phyloP scores from a whole-genome alignment of 2,329 filamentous ascomycete species.

The Whalleya microplaca region DNA sequence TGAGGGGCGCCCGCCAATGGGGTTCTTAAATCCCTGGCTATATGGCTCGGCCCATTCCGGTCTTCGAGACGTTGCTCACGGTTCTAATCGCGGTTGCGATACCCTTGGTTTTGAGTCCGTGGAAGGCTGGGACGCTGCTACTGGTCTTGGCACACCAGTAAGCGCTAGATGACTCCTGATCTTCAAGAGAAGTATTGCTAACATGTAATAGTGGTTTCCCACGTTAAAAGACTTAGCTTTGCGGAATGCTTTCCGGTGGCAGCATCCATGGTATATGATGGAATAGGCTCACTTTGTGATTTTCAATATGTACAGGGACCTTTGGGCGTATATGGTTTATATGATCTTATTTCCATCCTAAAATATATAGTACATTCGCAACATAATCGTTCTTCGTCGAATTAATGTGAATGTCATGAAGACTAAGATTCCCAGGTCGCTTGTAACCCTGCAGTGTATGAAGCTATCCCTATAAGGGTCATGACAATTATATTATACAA shows the following conservation, averaged over 20 bases:
- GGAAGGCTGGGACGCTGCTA: conserved; percentile 27
- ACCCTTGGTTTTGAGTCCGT: not conserved
- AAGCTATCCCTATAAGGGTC: too few species aligned
- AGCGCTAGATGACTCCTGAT: not conserved
- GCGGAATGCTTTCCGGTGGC: not conserved
- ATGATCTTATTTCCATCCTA: too few species aligned
- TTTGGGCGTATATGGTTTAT: too few species aligned
- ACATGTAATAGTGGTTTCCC: conserved; percentile 2
- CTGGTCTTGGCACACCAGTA: conserved; percentile 33
- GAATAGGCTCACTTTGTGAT: not conserved
- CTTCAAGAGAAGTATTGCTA: not conserved
- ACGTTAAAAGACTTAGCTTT: conserved; percentile 13
- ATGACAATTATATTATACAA: too few species aligned
- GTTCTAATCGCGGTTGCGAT: conserved; percentile 12
- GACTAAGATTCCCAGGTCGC: too few species aligned
- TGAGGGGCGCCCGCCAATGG: conserved; percentile 46
- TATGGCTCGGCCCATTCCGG: conserved; percentile 33
- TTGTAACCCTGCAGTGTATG: too few species aligned
- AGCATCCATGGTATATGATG: not conserved
- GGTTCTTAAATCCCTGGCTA: conserved; percentile 52
- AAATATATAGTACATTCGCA: too few species aligned
- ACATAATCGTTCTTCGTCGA: too few species aligned
- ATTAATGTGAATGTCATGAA: too few species aligned
- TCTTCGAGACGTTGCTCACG: conserved; percentile 35
- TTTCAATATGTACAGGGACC: not conserved